Base-by-base conservation (phyloP, 805 yeast genomes). In the Debaryomyces tyrocola region DNA sequence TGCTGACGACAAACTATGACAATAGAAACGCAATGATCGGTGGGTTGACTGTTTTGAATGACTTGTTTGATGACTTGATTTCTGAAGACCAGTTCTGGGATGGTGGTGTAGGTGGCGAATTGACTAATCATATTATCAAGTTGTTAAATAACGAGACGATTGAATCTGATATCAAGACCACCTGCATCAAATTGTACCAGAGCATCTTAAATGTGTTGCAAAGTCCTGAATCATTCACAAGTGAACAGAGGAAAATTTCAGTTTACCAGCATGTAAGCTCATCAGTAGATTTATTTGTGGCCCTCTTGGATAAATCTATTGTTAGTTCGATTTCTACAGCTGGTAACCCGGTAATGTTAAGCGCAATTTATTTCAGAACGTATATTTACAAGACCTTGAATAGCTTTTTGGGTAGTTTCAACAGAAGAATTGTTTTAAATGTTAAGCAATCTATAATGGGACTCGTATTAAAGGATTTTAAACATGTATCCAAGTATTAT, bases 21-120 rank as follows among this genome's bases (percentile, higher is more conserved):
- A 56, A 70, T 43, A 52, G 56, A n/a, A 56, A 46, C 36, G 64
- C 68, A 20, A 58, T 79, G 28, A 55, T 80, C 27, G 87, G 87
- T 14, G 81, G 85, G 0, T 59, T 86, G 48, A 60, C 78, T 4
- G 81, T 86, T 3, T 67, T 89, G 38, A 81, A 78, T 54, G 97
- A 92, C 50, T 73, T 94, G 20, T 84, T 90, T 51, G 94, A 87
- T 57, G 97, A 94, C 58, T 74, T 90, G 42, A 81, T 94, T 27
- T 79, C 92, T 2, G 96, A 90, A 47, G 90, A 84, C 31, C 92
- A 88, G 63, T 92, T 91, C 60, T 87, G 90, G 73, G 85, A 81
- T 44, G 85, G 81, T 9, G 87, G 87, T 1, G 75, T 85, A 36
- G 92, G 91, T 2, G 51, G 62, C 15, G 73, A 73, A 36, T 74